Evolutionary conservation across 257 asterid genomes (phyloP), one percentile per base, ranked within the genome.

Genomic region (Cordia subcordata): DNA sequence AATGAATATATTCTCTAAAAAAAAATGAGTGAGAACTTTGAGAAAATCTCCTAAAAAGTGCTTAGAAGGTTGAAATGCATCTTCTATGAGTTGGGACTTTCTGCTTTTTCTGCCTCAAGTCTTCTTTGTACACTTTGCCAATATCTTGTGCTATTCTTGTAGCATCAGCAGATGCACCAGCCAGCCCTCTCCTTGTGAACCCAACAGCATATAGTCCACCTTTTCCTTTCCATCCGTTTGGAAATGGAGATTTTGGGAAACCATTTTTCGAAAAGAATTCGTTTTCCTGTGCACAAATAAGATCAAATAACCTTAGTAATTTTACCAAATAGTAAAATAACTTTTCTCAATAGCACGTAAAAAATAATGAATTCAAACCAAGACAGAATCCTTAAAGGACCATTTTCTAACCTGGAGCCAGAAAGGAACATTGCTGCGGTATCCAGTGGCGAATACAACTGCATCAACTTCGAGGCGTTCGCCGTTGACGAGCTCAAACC

Each of bases 141-240:
- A 90, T 90, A 38, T 90, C 96, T 64, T 80, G 82, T 9, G 98
- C 74, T 57, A 82, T 83, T 58, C 79, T 85, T 12, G 74, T 51
- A 1, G 98, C 95, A 21, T 90, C 98, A n/a, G 92, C 91, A 54
- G 94, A 90, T 19, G 85, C 82, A 54, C 98, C 98, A 37, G 94
- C 66, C 0, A 90, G 85, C 80, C 98, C 98, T 85, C 77, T 85
- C 78, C 85, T 81, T 39, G 98, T 83, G 63, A 90, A 90, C 44
- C 97, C 97, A 49, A 82, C 92, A 0, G 94, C 98, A 67, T 90
- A 90, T 0, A 90, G 70, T 0, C 98, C 98, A 0, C 62, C 77
- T 4, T 81, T 73, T 35, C 98, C 98, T 75, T 87, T 90, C 98
- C 98, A 90, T 0, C 84, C 84, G 55, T 80, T 62, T 3, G 95